phyloP scores from a whole-genome alignment of 2,329 filamentous ascomycete genomes.

The Pseudogymnoascus sp. region DNA sequence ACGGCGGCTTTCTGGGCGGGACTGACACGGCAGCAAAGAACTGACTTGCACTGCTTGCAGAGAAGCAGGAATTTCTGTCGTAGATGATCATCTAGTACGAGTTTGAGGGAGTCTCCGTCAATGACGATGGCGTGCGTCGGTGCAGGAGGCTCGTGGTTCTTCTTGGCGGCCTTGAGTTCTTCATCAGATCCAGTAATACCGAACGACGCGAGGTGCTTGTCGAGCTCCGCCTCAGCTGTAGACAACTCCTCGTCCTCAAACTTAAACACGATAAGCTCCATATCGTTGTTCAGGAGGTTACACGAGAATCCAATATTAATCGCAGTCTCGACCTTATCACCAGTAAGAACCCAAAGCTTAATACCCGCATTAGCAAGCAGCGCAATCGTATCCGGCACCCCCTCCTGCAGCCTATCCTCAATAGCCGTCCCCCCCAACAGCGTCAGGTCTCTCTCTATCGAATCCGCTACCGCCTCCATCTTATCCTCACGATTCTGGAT shows the following conservation, averaged over 20 bases:
- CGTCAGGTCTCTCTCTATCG: slow-evolving; percentile 81
- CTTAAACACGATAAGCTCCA: slow-evolving; percentile 91
- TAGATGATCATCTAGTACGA: slow-evolving; percentile 72
- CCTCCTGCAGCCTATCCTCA: slow-evolving; percentile 92
- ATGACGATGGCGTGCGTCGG: slow-evolving; percentile 90
- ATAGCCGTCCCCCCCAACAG: slow-evolving; percentile 93
- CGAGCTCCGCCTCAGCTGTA: slow-evolving; percentile 57
- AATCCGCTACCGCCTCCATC: slow-evolving; percentile 78
- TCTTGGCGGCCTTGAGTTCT: slow-evolving; percentile 70
- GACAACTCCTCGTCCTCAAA: slow-evolving; percentile 63
- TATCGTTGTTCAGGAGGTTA: slow-evolving; percentile 92
- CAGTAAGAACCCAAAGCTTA: slow-evolving; percentile 96
- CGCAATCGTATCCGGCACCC: slow-evolving; percentile 90
- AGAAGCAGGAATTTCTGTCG: slow-evolving; percentile 90
- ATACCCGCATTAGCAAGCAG: slow-evolving; percentile 88
- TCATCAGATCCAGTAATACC: slow-evolving; percentile 75
- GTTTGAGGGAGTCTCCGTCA: slow-evolving; percentile 85
- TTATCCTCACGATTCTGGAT: slow-evolving; percentile 86
- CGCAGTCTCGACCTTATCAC: slow-evolving; percentile 97
- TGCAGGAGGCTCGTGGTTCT: slow-evolving; percentile 77
- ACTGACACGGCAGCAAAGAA: slow-evolving; percentile 94
- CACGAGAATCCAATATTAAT: slow-evolving; percentile 99
- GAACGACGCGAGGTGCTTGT: slow-evolving; percentile 65
- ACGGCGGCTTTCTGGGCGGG: slow-evolving; percentile 97
- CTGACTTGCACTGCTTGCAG: slow-evolving; percentile 94